These are phyloP conservation scores for Brasenia schreberi DNA, from an alignment of 164 flowering plant genomes.

Conservation along the genomic window DNA sequence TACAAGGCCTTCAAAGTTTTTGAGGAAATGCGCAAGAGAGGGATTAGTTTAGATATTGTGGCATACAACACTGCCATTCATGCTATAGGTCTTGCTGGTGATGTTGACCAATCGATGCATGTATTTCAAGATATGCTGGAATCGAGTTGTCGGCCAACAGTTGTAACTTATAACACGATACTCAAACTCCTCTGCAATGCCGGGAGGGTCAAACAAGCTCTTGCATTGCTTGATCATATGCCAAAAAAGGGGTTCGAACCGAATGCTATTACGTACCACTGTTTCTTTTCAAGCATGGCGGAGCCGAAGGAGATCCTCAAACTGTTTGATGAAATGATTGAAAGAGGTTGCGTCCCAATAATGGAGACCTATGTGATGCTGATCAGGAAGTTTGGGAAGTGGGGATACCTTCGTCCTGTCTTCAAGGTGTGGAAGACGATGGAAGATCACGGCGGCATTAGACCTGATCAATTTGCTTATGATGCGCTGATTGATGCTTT, in stretches of 20 bases:
- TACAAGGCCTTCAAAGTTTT: conserved; percentile 73
- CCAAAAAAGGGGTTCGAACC: conserved; percentile 42
- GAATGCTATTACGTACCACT: conserved; percentile 55
- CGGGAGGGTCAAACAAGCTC: conserved; percentile 55
- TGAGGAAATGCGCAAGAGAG: conserved; percentile 72
- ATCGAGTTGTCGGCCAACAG: conserved; percentile 49
- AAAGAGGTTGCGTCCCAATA: conserved; percentile 48
- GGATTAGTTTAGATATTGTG: conserved; percentile 58
- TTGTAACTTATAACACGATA: conserved; percentile 58
- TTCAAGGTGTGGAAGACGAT: conserved; percentile 75
- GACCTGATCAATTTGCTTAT: conserved; percentile 72
- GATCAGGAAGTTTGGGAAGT: conserved; percentile 79
- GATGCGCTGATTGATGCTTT: conserved; percentile 84
- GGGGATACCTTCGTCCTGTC: conserved; percentile 84
- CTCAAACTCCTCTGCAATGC: conserved; percentile 59
- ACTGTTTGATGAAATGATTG: conserved; percentile 71
- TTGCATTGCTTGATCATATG: conserved; percentile 44
- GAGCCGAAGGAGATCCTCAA: conserved; percentile 61
- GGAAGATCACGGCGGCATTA: conserved; percentile 52
- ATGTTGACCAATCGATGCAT: conserved; percentile 53
- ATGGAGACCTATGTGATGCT: conserved; percentile 91
- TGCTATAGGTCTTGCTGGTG: conserved; percentile 54
- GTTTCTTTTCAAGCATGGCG: conserved; percentile 46
- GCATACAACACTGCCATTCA: conserved; percentile 69
- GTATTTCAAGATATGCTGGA: conserved; percentile 68